Evolutionary conservation across 1,284 basidiomycete genomes (phyloP), one percentile per base, ranked within the genome.

Genomic region (Sphagnurus paluster): DNA sequence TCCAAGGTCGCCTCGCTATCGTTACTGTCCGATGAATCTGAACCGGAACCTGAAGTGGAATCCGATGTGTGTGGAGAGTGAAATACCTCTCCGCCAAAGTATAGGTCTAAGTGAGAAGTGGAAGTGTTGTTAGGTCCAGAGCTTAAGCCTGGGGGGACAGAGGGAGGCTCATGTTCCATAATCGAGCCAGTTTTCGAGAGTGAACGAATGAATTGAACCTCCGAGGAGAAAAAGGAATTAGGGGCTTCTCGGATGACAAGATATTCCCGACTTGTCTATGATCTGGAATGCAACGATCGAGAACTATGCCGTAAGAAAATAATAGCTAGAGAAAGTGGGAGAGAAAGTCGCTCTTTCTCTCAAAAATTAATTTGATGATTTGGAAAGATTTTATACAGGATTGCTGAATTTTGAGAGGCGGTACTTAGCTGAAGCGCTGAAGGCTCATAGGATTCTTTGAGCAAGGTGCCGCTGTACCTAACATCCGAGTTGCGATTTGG

Each of bases 1-100:
- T 59, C 57, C 14, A 59, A 46, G 1, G 57, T 59, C 6, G 46
- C 25, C 37, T 59, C 44, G 21, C 57, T 59, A 39, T 49, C 49
- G 25, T 44, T 46, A 36, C 46, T 46, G 14, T 50, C 50, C n/a
- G n/a, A n/a, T n/a, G n/a, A n/a, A n/a, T n/a, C n/a, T n/a, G n/a
- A n/a, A 10, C 28, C 28, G 13, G 46, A 48, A 24, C 57, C 54
- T 11, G 60, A 56, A 37, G 5, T 8, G 54, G 58, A 58, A 40
- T 52, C 57, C 14, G 56, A 52, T 33, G 35, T 43, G 10, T 42
- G 30, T 7, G 46, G 43, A n/a, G 52, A 49, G 29, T 48, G 46
- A 43, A 38, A 44, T 24, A 38, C 44, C 17, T 49, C 37, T 9
- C 29, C 44, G 10, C 24, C 34, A 38, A 50, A 52, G 23, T 48